Evolutionary conservation across 169 alveolate species (phyloP).

Genomic region (Eimeria nieschulzi): DNA sequence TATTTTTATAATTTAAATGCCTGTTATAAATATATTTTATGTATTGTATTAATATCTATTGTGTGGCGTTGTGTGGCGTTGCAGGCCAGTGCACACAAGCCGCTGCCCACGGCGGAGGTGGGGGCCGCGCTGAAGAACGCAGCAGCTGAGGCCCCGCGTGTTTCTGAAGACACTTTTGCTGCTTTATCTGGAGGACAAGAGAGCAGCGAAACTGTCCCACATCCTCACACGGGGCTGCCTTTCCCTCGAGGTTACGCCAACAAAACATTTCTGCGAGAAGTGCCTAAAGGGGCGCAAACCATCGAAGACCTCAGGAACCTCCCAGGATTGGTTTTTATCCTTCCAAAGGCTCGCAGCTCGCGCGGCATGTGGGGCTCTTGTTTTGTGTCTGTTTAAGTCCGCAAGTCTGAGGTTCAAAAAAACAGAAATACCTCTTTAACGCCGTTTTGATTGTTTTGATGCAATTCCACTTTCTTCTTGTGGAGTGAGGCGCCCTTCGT

Average conservation of each 20-base stretch:
- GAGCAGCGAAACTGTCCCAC: neutral
- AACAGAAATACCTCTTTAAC: too few species aligned
- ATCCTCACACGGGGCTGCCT: constrained; percentile 41
- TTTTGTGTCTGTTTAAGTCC: neutral
- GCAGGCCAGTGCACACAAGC: constrained; percentile 6
- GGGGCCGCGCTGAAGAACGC: neutral
- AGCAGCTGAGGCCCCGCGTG: constrained; percentile 7
- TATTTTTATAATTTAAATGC: too few species aligned
- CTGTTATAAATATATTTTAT: too few species aligned
- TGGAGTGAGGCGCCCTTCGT: neutral
- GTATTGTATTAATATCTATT: neutral
- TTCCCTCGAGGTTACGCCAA: neutral
- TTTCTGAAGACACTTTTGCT: neutral
- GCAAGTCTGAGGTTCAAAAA: neutral
- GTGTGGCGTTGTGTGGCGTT: too few species aligned
- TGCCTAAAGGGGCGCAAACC: neutral
- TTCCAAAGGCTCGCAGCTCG: neutral
- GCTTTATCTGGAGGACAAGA: neutral
- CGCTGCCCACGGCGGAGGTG: constrained; percentile 2
- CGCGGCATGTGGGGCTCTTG: constrained; percentile 53
- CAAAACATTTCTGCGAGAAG: neutral
- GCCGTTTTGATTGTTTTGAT: too few species aligned
- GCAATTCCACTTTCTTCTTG: neutral
- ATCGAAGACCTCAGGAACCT: neutral
- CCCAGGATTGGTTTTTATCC: neutral